Base-by-base conservation (phyloP, 2,329 filamentous ascomycete genomes). In the Paraphoma sp. region DNA sequence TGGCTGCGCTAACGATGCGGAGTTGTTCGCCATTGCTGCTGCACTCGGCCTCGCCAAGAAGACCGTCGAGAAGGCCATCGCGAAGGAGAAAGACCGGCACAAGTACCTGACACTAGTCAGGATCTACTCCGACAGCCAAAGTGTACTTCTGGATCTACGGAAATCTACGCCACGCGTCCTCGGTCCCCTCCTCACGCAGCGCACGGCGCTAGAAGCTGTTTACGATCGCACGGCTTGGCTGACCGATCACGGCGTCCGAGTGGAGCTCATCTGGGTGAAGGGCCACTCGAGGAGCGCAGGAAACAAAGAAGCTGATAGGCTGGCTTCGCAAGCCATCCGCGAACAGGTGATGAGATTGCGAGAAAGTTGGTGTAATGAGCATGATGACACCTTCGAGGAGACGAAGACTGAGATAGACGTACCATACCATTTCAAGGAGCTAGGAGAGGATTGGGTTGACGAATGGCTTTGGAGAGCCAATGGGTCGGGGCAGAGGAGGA, bases 201-300 rank as follows among this genome's bases (percentile, higher is more conserved):
- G 23, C 8, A 52, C 40, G 1, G 50, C 54, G 1, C 45, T 65
- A 1, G 8, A 55, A 29, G 17, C 7, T 0, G 1, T 60, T 0
- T 57, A 49, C 40, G 54, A 57, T 7, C 43, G 48, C 3, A 38
- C 53, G 0, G 45, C 59, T 1, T 60, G 51, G 53, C 47, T 63
- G 1, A n/a, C 16, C 0, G 14, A 38, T 1, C n/a, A 30, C 0
- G 44, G 47, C 1, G 47, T 62, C 0, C 1, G 8, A 0, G 30
- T 63, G 7, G 47, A 63, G 23, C n/a, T 63, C 1, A 4, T 47
- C 1, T 64, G 63, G 63, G 60, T 64, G 4, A 65, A 64, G n/a
- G 57, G 56, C 0, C 63, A 65, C 14, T 1, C 11, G 0, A 10
- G 18, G 2, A 59, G 59, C 30, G 41, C 45, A 4, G 57, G 57